Evolutionary conservation across 139 green algal species (phyloP), one percentile per base, ranked within the genome.

Genomic region (Ettlia oleoabundans): DNA sequence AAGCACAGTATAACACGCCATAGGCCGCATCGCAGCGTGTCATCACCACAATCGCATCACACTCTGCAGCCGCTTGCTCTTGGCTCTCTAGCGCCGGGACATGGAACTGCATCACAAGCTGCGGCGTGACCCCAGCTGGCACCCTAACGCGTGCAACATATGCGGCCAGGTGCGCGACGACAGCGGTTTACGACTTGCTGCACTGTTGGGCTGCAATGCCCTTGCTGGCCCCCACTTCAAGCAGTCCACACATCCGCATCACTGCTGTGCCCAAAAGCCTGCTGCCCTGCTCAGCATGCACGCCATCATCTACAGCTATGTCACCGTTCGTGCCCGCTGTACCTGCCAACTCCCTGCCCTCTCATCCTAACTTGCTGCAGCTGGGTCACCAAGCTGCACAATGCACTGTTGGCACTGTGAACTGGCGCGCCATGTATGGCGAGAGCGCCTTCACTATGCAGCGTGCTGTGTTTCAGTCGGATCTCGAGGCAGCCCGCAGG

Each of bases 41-140:
- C 55, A 28, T 65, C 55, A n/a, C 30, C 55, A 65, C 55, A 22
- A 15, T 58, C 10, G 47, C 47, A 58, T n/a, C n/a, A n/a, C n/a
- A n/a, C n/a, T n/a, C n/a, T n/a, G n/a, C n/a, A 15, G 47, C 47
- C 47, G 10, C 47, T 58, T 58, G 47, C 47, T 58, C n/a, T 58
- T 24, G 47, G 13, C 47, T 10, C 47, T 28, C 55, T n/a, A 28
- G 15, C 9, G 55, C 21, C 55, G 55, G 35, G 53, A 51, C 53
- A 97, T 98, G 94, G 94, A 98, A 74, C 86, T 96, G 72, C 94
- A 98, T 69, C 94, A 98, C 41, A 91, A 92, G 75, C 91, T 98
- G 5, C 87, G 94, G 22, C 84, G 95, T 19, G 94, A 97, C 80
- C 95, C 95, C n/a, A 91, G 71, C 30, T 97, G 94, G 95, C 91